Conservation (phyloP, 805 yeast species). For the Ogataea siamensis region DNA sequence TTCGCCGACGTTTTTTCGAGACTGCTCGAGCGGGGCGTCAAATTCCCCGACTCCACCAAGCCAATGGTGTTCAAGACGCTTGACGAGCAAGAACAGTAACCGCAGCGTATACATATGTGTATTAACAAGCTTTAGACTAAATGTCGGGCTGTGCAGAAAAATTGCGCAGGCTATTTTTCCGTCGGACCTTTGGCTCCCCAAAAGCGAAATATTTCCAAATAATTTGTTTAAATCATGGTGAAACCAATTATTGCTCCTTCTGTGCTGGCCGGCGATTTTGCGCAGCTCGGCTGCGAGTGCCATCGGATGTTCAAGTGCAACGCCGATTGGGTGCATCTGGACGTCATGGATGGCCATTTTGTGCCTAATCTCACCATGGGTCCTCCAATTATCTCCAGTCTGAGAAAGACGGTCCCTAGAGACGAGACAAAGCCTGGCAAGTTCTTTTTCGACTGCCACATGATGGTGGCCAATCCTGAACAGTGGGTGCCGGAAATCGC, state of each 20-base stretch:
- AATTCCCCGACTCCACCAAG: constrained; percentile 50
- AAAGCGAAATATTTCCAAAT: constrained; percentile 1
- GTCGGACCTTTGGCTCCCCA: too few species aligned
- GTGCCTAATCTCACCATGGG: constrained; percentile 97
- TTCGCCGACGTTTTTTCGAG: constrained; percentile 45
- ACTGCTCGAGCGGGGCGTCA: constrained; percentile 70
- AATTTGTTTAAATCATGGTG: constrained; percentile 17
- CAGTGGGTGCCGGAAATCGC: constrained; percentile 94
- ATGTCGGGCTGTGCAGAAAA: too few species aligned
- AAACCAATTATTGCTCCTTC: constrained; percentile 91
- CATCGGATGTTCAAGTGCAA: constrained; percentile 72
- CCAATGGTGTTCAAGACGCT: constrained; percentile 59
- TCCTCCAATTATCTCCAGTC: constrained; percentile 53
- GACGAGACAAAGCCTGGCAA: constrained; percentile 21
- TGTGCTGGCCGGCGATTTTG: constrained; percentile 87
- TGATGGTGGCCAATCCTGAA: constrained; percentile 95
- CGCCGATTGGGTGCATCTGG: constrained; percentile 97
- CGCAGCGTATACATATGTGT: too few species aligned
- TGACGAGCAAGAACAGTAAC: constrained; percentile 57
- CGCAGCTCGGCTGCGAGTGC: constrained; percentile 86
- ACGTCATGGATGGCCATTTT: constrained; percentile 98
- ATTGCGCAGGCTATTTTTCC: constrained; percentile 1
- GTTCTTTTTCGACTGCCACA: constrained; percentile 85
- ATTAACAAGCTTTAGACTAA: too few species aligned
- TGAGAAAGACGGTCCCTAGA: constrained; percentile 41